Percentiles rank a stretch among this genome's conserved stretches.
These are phyloP conservation scores for Penicillium palitans DNA, from an alignment of 2,329 filamentous ascomycete genomes.

Conservation along the genomic window DNA sequence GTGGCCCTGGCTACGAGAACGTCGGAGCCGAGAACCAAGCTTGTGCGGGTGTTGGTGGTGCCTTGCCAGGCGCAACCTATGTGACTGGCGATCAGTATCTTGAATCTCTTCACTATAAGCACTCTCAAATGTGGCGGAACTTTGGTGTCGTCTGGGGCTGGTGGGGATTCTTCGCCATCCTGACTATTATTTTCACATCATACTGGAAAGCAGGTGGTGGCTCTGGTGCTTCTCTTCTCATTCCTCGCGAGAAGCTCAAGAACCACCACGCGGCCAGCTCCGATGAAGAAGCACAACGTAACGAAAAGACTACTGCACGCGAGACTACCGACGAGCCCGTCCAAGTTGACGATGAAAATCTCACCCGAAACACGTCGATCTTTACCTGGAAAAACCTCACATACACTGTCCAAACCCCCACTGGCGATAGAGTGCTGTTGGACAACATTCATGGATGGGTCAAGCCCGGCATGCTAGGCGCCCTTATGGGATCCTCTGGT, in stretches of 20 bases:
- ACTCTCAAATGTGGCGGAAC: constrained; percentile 57
- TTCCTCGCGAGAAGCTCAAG: constrained; percentile 60
- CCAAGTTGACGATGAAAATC: constrained; percentile 33
- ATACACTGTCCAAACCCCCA: constrained; percentile 64
- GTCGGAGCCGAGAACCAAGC: constrained; percentile 31
- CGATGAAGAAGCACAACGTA: constrained; percentile 13
- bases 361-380: constrained; percentile 62
- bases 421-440: constrained; percentile 56
- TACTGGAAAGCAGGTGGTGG: constrained; percentile 52
- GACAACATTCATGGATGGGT: constrained; percentile 72
- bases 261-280: constrained; percentile 29
- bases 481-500: constrained; percentile 74
- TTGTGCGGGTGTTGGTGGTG: constrained; percentile 60
- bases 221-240: constrained; percentile 54
- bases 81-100: constrained; percentile 61
- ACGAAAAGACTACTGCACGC: neutral
- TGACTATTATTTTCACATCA: constrained; percentile 59
- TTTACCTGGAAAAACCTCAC: constrained; percentile 74
- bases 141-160: constrained; percentile 61
- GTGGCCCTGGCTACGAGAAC: constrained; percentile 28
- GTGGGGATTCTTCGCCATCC: constrained; percentile 58
- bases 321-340: constrained; percentile 13
- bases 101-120: constrained; percentile 52
- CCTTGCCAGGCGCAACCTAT: constrained; percentile 47
- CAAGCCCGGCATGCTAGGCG: constrained; percentile 72